Percentiles rank a stretch among this genome's conserved stretches.
Conservation (phyloP, 768 basidiomycete species). For the Tephrocybe sp. region DNA sequence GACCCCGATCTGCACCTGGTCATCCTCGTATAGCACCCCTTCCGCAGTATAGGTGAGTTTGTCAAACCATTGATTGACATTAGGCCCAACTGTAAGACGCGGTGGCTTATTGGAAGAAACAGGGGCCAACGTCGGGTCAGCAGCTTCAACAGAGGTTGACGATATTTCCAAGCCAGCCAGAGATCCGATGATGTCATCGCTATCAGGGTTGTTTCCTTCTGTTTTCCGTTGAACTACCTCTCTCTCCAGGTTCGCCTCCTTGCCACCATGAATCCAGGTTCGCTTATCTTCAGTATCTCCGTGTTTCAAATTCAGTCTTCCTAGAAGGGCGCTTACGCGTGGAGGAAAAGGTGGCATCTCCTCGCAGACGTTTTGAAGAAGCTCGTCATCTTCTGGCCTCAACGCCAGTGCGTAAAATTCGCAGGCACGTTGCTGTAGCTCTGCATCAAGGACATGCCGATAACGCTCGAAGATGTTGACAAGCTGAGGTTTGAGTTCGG, state of each 20-base stretch:
- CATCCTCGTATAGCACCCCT: conserved; percentile 94
- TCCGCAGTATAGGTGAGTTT: conserved; percentile 78
- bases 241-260: conserved; percentile 83
- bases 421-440: conserved; percentile 97
- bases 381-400: conserved; percentile 85
- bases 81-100: conserved; percentile 63
- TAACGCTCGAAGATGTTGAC: conserved; percentile 96
- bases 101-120: conserved; percentile 33
- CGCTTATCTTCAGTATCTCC: conserved; percentile 94
- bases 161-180: conserved; percentile 83
- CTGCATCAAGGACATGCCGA: conserved; percentile 95
- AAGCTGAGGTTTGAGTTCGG: conserved; percentile 94
- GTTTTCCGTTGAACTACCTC: conserved; percentile 57
- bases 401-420: conserved; percentile 91
- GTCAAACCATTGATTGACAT: conserved; percentile 87
- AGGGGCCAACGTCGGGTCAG: conserved; percentile 14
- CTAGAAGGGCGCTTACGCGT: conserved; percentile 86
- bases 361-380: conserved; percentile 93
- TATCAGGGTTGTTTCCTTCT: conserved; percentile 30
- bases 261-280: conserved; percentile 95
- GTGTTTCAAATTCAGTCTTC: conserved; percentile 84
- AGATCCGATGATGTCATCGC: conserved; percentile 66
- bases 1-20: conserved; percentile 92
- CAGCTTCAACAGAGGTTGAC: conserved; percentile 18
- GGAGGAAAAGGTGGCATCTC: conserved; percentile 99